Evolutionary conservation across 345 rosid genomes (phyloP), one percentile per base, ranked within the genome.

Genomic region (Hibiscus syriacus): DNA sequence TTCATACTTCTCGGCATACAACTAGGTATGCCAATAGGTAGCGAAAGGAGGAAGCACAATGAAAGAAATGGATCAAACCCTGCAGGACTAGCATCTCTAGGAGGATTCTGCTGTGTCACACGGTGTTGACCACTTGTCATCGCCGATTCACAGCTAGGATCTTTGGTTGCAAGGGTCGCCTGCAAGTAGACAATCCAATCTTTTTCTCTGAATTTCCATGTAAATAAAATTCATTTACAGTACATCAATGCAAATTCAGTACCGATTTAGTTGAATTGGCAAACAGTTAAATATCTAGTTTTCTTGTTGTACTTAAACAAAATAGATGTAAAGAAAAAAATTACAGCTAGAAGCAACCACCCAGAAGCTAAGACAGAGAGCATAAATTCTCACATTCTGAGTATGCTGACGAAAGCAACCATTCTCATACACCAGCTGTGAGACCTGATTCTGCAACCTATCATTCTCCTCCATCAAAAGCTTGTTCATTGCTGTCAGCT

Each of bases 51-150:
- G n/a, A n/a, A n/a, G 61, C 61, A 74, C 70, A 43, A 66, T 39
- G 79, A 77, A 26, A 45, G 80, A 82, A 85, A 76, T 76, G 50
- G 80, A 87, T 76, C 68, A 64, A 77, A 95, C 99, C 99, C 99
- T 87, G 99, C 99, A 95, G 97, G 97, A 87, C 98, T 92, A 79
- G 98, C 99, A 88, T 95, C 99, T 82, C 98, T 92, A 23, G 94
- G 98, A 58, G 97, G 93, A 85, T 92, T 87, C 83, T 90, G 99
- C 72, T 97, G 83, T 75, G 97, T 81, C 87, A 90, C 76, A 68
- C 92, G 96, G 83, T 95, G 97, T 74, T 90, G 98, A 90, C 97
- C 88, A 70, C 92, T 92, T 39, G 96, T 90, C 87, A 95, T 92
- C 84, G 88, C 99, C 63, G 98, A 95, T 75, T 90, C 98, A 87